These are phyloP conservation scores for Withania somnifera DNA, from an alignment of 305 asterid species.

Conservation along the genomic window DNA sequence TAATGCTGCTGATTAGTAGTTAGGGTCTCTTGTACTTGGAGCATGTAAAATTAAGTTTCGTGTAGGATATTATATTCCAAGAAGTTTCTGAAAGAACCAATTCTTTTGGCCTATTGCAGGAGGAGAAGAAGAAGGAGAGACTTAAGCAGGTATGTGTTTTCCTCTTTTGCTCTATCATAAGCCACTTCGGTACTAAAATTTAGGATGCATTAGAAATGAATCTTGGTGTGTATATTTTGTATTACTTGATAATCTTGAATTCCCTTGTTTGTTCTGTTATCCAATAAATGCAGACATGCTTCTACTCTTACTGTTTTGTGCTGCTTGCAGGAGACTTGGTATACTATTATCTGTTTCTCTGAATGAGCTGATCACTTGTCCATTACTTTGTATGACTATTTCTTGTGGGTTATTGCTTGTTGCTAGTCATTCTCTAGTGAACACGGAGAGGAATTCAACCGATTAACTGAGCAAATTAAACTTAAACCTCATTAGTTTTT, in stretches of 20 bases:
- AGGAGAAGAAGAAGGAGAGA: slow-evolving; percentile 48
- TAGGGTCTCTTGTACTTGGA: neutral
- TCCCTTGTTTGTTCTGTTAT: neutral
- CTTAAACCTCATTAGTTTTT: neutral
- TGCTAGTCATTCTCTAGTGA: neutral
- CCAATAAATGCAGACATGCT: neutral
- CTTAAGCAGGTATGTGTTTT: slow-evolving; percentile 51
- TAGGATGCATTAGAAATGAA: neutral
- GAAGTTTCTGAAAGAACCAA: neutral
- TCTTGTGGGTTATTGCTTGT: neutral
- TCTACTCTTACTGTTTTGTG: neutral
- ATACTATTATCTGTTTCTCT: neutral
- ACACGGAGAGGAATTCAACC: neutral
- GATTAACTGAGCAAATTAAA: neutral
- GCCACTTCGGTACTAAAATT: neutral
- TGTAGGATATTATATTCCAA: neutral
- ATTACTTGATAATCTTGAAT: neutral
- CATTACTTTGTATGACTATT: neutral
- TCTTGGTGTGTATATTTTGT: neutral
- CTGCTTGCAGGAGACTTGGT: neutral
- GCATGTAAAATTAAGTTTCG: neutral
- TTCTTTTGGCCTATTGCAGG: slow-evolving; percentile 36
- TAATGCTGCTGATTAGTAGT: neutral
- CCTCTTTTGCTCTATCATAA: neutral
- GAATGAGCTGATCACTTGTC: neutral